Evolutionary conservation across 2,329 filamentous ascomycete species (phyloP).

Genomic region (Polytolypa hystricis): DNA sequence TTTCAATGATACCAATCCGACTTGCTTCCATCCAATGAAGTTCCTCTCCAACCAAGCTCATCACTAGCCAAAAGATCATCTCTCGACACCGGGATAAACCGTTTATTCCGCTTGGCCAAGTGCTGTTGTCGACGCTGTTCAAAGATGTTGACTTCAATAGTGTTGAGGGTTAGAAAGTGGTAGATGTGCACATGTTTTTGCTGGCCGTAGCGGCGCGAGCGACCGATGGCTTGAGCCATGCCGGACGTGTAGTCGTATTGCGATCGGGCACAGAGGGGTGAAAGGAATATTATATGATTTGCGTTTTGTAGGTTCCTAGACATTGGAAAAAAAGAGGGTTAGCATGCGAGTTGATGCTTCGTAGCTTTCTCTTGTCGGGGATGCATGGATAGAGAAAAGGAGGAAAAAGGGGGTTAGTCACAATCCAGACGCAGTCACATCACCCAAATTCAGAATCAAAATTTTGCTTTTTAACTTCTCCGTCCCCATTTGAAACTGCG

Average conservation of each 20-base stretch:
- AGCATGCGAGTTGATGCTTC: background rate
- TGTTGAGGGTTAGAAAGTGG: constrained; percentile 33
- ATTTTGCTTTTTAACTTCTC: constrained; percentile 33
- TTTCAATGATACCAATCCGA: too few relatives aligned
- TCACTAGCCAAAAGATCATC: constrained; percentile 16
- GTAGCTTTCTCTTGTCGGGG: background rate
- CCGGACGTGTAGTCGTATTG: constrained; percentile 46
- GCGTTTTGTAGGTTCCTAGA: constrained; percentile 50
- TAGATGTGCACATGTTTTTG: constrained; percentile 47
- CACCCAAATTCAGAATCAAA: constrained; percentile 46
- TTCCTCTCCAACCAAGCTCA: constrained; percentile 17
- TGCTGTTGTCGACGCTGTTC: constrained; percentile 24
- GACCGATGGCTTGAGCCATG: constrained; percentile 54
- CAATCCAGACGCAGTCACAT: constrained; percentile 49
- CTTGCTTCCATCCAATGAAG: constrained; percentile 19
- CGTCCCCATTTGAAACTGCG: constrained; percentile 29
- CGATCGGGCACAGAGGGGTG: constrained; percentile 40
- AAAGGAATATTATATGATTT: constrained; percentile 54
- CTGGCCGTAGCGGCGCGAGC: constrained; percentile 49
- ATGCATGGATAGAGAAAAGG: background rate
- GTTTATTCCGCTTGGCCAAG: constrained; percentile 18
- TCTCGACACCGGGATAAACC: constrained; percentile 13
- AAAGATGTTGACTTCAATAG: constrained; percentile 37
- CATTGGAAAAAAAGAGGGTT: constrained; percentile 4
- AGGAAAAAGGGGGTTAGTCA: constrained; percentile 26